These are phyloP conservation scores for Talaromyces sp. DNA, from an alignment of 2,329 filamentous ascomycete species.

Conservation along the genomic window DNA sequence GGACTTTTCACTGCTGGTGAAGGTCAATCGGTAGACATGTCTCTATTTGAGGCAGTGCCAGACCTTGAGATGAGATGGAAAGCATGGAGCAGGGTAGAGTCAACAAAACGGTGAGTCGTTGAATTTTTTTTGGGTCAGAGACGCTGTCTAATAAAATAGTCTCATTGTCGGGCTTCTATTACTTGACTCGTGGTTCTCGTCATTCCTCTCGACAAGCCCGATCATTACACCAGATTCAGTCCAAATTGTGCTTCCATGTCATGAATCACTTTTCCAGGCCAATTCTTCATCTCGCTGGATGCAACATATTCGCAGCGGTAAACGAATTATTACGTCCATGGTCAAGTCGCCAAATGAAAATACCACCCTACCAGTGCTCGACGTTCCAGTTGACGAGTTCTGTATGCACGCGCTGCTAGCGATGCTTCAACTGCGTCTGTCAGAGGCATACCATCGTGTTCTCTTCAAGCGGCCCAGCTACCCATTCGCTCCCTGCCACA, in stretches of 20 bases:
- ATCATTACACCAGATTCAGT: slow-evolving; percentile 47
- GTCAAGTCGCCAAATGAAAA: slow-evolving; percentile 36
- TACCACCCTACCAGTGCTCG: slow-evolving; percentile 33
- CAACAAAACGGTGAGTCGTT: slow-evolving; percentile 42
- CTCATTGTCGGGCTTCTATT: slow-evolving; percentile 49
- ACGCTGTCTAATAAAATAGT: slow-evolving; percentile 18
- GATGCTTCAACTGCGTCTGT: slow-evolving; percentile 42
- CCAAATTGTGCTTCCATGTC: slow-evolving; percentile 46
- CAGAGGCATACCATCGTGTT: slow-evolving; percentile 44
- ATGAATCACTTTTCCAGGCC: slow-evolving; percentile 46
- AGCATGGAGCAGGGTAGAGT: slow-evolving; percentile 53
- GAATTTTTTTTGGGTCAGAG: too few relatives aligned
- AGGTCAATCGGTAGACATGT: slow-evolving; percentile 39
- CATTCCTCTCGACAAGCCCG: slow-evolving; percentile 47
- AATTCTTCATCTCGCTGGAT: slow-evolving; percentile 37
- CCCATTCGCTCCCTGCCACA: slow-evolving; percentile 43
- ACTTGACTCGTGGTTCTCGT: slow-evolving; percentile 49
- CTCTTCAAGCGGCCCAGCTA: slow-evolving; percentile 38
- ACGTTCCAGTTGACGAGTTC: slow-evolving; percentile 33
- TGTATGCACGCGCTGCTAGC: slow-evolving; percentile 38
- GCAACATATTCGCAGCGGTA: slow-evolving; percentile 35
- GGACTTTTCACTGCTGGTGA: slow-evolving; percentile 51
- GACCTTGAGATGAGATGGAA: slow-evolving; percentile 50
- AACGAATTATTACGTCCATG: slow-evolving; percentile 33
- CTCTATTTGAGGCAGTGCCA: slow-evolving; percentile 42